These are phyloP conservation scores for Cytidiella melzeri DNA, from an alignment of 768 basidiomycete species.

Conservation along the genomic window DNA sequence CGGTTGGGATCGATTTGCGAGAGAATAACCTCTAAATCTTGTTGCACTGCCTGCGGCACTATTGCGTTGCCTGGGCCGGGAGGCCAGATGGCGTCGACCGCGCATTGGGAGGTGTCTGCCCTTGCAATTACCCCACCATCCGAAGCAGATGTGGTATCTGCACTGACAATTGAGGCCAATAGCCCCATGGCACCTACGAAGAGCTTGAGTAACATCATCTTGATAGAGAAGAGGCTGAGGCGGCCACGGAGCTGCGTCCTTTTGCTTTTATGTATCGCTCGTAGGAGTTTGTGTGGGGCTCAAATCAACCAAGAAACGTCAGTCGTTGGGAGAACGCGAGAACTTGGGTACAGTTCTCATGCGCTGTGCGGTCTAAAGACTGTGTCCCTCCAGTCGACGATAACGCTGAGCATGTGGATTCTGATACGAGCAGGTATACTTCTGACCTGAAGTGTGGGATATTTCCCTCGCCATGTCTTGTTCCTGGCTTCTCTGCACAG, in stretches of 20 bases:
- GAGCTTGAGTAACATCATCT: too few species aligned
- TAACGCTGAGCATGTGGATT: neutral
- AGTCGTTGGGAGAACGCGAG: slow-evolving; percentile 1
- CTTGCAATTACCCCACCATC: neutral
- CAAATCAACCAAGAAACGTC: neutral
- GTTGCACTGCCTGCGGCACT: slow-evolving; percentile 36
- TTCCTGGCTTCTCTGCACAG: too few species aligned
- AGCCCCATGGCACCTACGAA: too few species aligned
- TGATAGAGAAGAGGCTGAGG: too few species aligned
- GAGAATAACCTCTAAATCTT: slow-evolving; percentile 41
- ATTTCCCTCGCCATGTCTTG: neutral
- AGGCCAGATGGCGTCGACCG: slow-evolving; percentile 35
- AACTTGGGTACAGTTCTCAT: neutral
- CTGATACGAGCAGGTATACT: neutral
- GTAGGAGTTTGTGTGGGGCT: too few species aligned
- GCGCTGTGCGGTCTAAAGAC: neutral
- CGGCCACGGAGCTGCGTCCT: too few species aligned
- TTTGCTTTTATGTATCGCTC: too few species aligned
- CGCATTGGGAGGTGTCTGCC: slow-evolving; percentile 16
- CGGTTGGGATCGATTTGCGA: slow-evolving; percentile 39
- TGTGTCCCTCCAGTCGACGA: neutral
- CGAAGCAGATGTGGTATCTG: neutral
- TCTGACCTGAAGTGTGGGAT: neutral
- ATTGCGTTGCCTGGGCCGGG: slow-evolving; percentile 40
- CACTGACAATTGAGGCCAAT: neutral